Conservation (phyloP, 176 grass and related monocot genomes). For the Poa pratensis region DNA sequence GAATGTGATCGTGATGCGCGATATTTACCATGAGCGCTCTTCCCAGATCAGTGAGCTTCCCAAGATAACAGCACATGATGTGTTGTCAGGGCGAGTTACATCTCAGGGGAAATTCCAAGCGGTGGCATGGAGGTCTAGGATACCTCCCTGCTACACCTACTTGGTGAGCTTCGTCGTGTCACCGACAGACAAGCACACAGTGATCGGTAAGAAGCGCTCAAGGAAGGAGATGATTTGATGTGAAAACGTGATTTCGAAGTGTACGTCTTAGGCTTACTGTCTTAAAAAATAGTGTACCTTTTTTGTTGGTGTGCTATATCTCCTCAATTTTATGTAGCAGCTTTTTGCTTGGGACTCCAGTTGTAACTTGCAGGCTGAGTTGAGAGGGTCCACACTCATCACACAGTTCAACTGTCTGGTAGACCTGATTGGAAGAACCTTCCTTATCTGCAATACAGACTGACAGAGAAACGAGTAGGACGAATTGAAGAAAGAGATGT, state of each 20-base stretch:
- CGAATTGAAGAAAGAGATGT: background rate
- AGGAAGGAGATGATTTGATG: constrained; percentile 5
- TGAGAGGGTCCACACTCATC: background rate
- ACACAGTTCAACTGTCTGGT: background rate
- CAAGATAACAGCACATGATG: background rate
- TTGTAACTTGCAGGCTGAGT: background rate
- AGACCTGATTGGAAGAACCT: background rate
- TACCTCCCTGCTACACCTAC: constrained; percentile 47
- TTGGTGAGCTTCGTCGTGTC: background rate
- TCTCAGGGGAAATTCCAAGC: constrained; percentile 8
- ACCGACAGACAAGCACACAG: background rate
- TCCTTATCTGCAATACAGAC: constrained; percentile 16
- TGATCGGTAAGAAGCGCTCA: constrained; percentile 9
- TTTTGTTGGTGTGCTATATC: background rate
- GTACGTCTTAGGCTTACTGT: background rate
- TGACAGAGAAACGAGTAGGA: background rate
- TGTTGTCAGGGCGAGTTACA: background rate
- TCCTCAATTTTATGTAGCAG: background rate
- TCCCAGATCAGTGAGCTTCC: background rate
- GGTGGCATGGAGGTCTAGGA: constrained; percentile 19
- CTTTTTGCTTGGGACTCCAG: background rate
- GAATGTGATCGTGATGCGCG: background rate
- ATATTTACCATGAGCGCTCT: background rate
- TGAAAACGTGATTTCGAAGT: background rate
- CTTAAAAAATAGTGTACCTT: background rate